Base-by-base conservation (phyloP, 2,329 filamentous ascomycete species). In the Aspergillus carbonarius region DNA sequence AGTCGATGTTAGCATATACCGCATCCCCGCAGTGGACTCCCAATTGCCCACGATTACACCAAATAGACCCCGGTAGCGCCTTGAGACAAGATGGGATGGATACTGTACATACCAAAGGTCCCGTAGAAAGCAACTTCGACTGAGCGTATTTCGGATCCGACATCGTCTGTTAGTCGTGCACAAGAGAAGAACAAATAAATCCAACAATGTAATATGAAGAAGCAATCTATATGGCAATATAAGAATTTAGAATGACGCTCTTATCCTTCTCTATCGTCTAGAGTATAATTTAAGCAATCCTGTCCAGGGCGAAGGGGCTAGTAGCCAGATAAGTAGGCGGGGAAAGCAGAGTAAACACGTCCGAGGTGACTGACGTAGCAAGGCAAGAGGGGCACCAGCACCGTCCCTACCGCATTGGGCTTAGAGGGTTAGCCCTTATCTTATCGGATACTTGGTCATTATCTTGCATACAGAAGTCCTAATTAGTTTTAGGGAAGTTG, bases 41-140 rank as follows among this genome's bases (percentile, higher is more conserved):
- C 35, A 39, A 39, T 40, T 27, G 37, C n/a, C 34, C n/a, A 39
- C 20, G 47, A 23, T 23, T 5, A 56, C 23, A 23, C 23, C 3
- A 5, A 23, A 23, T 9, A 18, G 4, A 40, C 40, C 20, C 37
- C 10, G 13, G 57, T 17, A 39, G 13, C 27, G 5, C 8, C 30
- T 10, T 10, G 30, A 32, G 9, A 32, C 30, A 32, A 32, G 30
- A 32, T 9, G 9, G 30, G 30, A 9, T 32, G 32, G 8, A 10
- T 8, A 34, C 23, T 23, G 40, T 50, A 54, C 69, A 25, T 74
- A 76, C 74, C 71, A 76, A 63, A 46, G 73, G 72, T 20, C 63
- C 72, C 40, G 60, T 67, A 6, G 72, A 72, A 17, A 75, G 34
- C 37, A 71, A 59, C 50, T 69, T 72, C 23, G 72, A 74, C 54